Evolutionary conservation across 2,329 filamentous ascomycete genomes (phyloP), one percentile per base, ranked within the genome.

Genomic region (Colletotrichum sp.): DNA sequence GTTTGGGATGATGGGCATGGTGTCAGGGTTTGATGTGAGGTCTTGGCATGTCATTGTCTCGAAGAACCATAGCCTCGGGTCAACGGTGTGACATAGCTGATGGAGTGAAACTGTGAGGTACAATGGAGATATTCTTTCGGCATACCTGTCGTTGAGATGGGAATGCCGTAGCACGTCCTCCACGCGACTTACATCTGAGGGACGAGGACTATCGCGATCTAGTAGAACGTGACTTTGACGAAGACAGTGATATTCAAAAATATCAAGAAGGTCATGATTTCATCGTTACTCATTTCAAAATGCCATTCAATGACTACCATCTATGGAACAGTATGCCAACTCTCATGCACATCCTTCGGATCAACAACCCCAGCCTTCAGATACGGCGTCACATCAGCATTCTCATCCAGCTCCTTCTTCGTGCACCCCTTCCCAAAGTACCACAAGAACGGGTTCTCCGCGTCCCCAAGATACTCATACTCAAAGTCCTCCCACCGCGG

Each of bases 361-460:
- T 95, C 91, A 55, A 92, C 86, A 39, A 90, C 86, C 0, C 90
- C 90, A 34, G 88, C 79, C 77, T 85, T 89, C 71, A 95, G 82
- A 86, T 95, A 94, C 12, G 89, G 85, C 13, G 92, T 93, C 81
- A 94, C 85, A 79, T 95, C 92, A 5, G 86, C 85, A n/a, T 85
- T 85, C 8, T 86, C 84, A 44, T 91, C 88, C 24, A 85, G 78
- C 82, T 95, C 93, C 77, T 89, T 89, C 70, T 79, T 85, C 4
- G 92, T 94, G 84, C 90, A 92, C 0, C 93, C 94, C 80, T 93
- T 93, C 1, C 94, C 93, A 78, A 95, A 91, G 80, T 92, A 89
- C 85, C 87, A 95, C 3, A 88, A 85, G 77, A 93, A 92, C 9
- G 91, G 81, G 60, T 90, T 90, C 0, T 85, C 86, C 81, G 84